Evolutionary conservation across 495 filamentous ascomycete genomes (phyloP).

Genomic region (Podospora pseudopauciseta): DNA sequence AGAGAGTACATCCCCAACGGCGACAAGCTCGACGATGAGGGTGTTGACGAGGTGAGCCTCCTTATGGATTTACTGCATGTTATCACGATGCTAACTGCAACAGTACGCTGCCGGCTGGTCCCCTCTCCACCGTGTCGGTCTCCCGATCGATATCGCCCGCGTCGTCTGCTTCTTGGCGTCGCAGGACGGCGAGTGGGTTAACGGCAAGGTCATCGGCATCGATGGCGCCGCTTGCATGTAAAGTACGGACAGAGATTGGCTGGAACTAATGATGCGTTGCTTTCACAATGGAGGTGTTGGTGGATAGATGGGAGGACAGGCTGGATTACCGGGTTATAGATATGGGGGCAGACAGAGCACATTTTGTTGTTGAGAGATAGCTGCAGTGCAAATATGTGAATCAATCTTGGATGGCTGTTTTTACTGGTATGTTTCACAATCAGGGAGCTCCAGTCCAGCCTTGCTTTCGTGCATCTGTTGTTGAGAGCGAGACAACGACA

Average conservation of each 20-base stretch:
- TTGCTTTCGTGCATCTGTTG: no score
- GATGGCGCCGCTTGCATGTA: conserved; percentile 50
- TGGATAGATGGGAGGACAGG: background rate
- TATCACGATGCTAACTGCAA: conserved; percentile 15
- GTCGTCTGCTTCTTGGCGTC: conserved; percentile 62
- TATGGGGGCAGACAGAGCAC: background rate
- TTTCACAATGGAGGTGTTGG: background rate
- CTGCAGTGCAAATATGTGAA: background rate
- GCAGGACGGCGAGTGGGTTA: conserved; percentile 64
- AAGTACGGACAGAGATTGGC: conserved; percentile 11
- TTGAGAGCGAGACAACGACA: no score
- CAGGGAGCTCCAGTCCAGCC: no score
- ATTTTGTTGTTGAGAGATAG: background rate
- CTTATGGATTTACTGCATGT: background rate
- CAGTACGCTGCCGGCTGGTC: conserved; percentile 53
- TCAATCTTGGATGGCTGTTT: no score
- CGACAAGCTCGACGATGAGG: conserved; percentile 43
- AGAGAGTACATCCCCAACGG: conserved; percentile 62
- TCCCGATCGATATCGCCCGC: conserved; percentile 61
- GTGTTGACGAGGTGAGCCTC: conserved; percentile 27
- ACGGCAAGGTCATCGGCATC: conserved; percentile 54
- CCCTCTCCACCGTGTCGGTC: conserved; percentile 57
- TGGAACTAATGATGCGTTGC: background rate
- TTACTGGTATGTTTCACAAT: no score
- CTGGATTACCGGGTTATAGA: background rate